Evolutionary conservation across 2,329 filamentous ascomycete genomes (phyloP), one percentile per base, ranked within the genome.

Genomic region (Cordyceps militaris): DNA sequence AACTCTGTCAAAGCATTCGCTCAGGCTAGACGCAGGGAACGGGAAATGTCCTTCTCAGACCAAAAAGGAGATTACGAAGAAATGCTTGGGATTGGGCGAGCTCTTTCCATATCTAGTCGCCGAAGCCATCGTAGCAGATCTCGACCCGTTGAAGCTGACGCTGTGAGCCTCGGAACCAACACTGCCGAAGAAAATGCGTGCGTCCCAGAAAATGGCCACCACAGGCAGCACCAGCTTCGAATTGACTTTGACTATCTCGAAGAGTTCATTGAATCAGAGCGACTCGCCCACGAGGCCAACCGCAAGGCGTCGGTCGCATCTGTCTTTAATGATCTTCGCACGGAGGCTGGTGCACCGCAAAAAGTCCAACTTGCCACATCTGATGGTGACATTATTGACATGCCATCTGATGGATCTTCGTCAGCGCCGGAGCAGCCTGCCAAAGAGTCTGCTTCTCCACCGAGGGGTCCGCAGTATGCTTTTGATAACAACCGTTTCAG

Each of bases 1-100:
- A 99, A 97, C 71, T 99, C 94, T 0, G 91, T 99, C 53, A 96
- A 97, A 71, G 94, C 94, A 4, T 99, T 99, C 72, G 94, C 94
- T 19, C 89, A 94, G 66, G 89, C 90, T 57, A 87, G 91, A 52
- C 89, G 91, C 59, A 87, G 92, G 59, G 89, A 93, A 68, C 88
- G 92, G 44, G 90, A 85, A 60, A 69, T 79, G 67, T 85, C 79
- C 23, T 75, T 79, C 61, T 82, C 79, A 16, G 81, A 81, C 61
- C 67, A 71, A 57, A 70, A 68, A 57, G 66, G 68, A 19, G 74
- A 79, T 6, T 61, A 64, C 8, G 69, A 74, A 48, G 73, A 76
- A 36, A 76, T 79, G 19, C 75, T 92, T 28, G 84, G 88, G 61
- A 83, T 92, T 30, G 84, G 88, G 62, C 83, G 90, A 32, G 86